Evolutionary conservation across 2,329 filamentous ascomycete species (phyloP).

Genomic region (Arthroderma uncinatum): DNA sequence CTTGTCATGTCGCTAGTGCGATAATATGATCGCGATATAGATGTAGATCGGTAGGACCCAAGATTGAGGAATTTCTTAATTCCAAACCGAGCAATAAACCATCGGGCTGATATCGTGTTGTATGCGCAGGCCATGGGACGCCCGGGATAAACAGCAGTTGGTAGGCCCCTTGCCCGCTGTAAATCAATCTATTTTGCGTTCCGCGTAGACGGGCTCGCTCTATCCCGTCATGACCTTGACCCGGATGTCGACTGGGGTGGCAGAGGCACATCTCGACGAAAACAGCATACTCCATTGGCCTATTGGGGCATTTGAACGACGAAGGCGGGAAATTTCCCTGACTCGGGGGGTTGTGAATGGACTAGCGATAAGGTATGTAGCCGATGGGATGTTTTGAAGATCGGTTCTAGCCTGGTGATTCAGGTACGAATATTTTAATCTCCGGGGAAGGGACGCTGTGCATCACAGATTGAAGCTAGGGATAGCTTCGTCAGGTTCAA

Average conservation of each 20-base stretch:
- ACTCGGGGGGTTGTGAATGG: neutral
- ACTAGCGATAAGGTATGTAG: neutral
- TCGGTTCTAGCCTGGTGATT: neutral
- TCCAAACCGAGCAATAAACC: neutral
- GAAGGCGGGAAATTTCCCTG: neutral
- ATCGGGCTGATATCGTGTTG: neutral
- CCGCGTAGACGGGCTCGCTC: constrained; percentile 2
- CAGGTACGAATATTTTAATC: constrained; percentile 6
- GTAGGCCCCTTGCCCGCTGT: neutral
- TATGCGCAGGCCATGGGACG: neutral
- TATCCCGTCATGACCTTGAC: neutral
- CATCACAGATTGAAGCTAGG: neutral
- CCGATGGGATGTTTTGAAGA: neutral
- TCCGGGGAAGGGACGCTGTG: neutral
- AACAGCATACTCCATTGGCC: neutral
- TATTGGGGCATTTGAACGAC: neutral
- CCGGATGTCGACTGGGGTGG: neutral
- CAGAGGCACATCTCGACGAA: neutral
- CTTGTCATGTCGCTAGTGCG: neutral
- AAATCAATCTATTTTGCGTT: neutral
- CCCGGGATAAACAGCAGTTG: neutral
- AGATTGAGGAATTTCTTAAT: neutral
- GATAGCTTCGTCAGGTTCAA: neutral
- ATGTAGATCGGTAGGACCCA: neutral
- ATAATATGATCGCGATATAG: neutral